Base-by-base conservation (phyloP, 2,329 filamentous ascomycete species). In the Diplocarpon mali region DNA sequence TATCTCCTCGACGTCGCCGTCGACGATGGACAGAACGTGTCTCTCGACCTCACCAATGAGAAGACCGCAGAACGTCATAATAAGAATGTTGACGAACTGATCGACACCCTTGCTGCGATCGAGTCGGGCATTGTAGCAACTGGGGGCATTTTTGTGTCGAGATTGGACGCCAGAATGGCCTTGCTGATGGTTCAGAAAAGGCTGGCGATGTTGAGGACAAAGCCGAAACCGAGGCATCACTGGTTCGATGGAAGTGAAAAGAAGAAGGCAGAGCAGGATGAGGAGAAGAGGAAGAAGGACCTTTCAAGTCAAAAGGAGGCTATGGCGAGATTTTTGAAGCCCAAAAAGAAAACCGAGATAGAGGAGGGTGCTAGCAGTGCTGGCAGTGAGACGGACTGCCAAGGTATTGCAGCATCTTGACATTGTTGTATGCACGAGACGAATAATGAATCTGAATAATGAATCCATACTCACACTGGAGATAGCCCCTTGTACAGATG, bases 121-220 rank as follows among this genome's bases (percentile, higher is more conserved):
- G 76, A 80, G 20, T 24, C 20, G 20, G 20, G 20, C 20, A 24
- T 24, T 7, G 20, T 24, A 24, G 20, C 20, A 24, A 24, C 20
- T 24, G 20, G 20, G 20, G 20, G 20, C 20, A 24, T 24, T 7
- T 24, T 24, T 7, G 20, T 24, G 20, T 24, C 20, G 20, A 75
- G 84, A 27, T 83, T 85, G 27, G 79, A 93, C 57, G 78, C 84
- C 11, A 95, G 94, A 64, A 78, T 79, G 43, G 71, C 73, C 10
- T 69, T 94, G 32, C 83, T 93, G 56, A 73, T 79, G 46, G 66
- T 95, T n/a, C 73, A 80, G 47, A 78, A 84, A 56, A 76, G 89
- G 44, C 68, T 95, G 12, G 65, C 78, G 38, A 73, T 76, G 2
- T 76, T 85, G 51, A 81, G 84, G 57, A 85, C 78, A 40, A 77